Evolutionary conservation across 495 filamentous ascomycete genomes (phyloP).

Genomic region (Neurospora sp.): DNA sequence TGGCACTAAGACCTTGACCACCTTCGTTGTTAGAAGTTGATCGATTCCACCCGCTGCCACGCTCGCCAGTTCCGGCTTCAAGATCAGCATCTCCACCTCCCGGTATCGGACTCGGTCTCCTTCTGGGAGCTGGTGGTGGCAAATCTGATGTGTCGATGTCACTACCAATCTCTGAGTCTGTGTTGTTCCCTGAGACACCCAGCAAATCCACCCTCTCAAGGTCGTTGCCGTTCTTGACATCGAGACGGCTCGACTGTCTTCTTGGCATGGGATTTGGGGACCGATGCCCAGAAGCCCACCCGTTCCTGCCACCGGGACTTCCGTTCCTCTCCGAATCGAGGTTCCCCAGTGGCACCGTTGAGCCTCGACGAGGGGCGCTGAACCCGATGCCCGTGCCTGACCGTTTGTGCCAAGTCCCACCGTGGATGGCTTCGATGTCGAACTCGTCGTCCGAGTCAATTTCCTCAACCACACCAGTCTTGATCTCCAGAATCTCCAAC

Average conservation of each 20-base stretch:
- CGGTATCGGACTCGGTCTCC: constrained; percentile 47
- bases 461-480: constrained; percentile 92
- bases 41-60: constrained; percentile 4
- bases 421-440: constrained; percentile 78
- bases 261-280: constrained; percentile 31
- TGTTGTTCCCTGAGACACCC: constrained; percentile 45
- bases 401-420: constrained; percentile 65
- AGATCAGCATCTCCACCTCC: constrained; percentile 9
- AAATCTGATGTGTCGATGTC: constrained; percentile 58
- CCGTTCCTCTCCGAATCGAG: constrained; percentile 30
- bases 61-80: constrained; percentile 12
- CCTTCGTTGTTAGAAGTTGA: constrained; percentile 7
- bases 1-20: constrained; percentile 50
- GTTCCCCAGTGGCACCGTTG: constrained; percentile 44
- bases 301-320: constrained; percentile 20
- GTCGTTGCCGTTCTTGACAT: constrained; percentile 29
- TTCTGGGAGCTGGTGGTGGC: constrained; percentile 39
- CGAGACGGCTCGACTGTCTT: constrained; percentile 42
- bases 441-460: constrained; percentile 97
- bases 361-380: constrained; percentile 51
- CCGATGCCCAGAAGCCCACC: constrained; percentile 45
- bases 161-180: constrained; percentile 51
- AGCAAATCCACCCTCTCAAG: constrained; percentile 60
- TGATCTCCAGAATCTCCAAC: constrained; percentile 90
- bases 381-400: constrained; percentile 62